Conservation (phyloP, 371 early-diverging fungal species). For the Blyttiomyces sp. region DNA sequence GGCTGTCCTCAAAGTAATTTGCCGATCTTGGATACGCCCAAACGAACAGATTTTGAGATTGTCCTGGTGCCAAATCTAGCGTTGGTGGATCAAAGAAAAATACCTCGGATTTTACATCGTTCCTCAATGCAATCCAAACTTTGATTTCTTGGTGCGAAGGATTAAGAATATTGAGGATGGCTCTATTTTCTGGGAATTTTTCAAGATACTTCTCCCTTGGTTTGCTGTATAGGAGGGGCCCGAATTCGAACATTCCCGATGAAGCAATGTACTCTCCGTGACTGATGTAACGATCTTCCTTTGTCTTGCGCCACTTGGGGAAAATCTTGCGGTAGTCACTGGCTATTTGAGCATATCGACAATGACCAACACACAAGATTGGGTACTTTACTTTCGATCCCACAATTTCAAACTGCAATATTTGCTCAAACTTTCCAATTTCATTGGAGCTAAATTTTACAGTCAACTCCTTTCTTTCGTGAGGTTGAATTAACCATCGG, state of each 20-base stretch:
- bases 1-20: constrained; percentile 45
- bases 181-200: constrained; percentile 48
- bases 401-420: constrained; percentile 42
- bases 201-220: constrained; percentile 51
- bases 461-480: constrained; percentile 45
- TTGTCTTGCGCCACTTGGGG: constrained; percentile 36
- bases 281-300: constrained; percentile 40
- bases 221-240: constrained; percentile 53
- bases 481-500: constrained; percentile 50
- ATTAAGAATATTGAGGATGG: constrained; percentile 42
- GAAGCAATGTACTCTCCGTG: constrained; percentile 45
- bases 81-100: constrained; percentile 52
- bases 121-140: constrained; percentile 37
- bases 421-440: constrained; percentile 45
- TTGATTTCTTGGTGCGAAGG: constrained; percentile 41
- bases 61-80: constrained; percentile 42
- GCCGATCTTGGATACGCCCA: constrained; percentile 51
- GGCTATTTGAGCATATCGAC: constrained; percentile 43
- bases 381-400: constrained; percentile 34
- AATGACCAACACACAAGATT: constrained; percentile 39
- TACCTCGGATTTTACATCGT: constrained; percentile 51
- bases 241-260: constrained; percentile 49
- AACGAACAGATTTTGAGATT: constrained; percentile 34
- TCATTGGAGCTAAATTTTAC: constrained; percentile 44
- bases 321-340: constrained; percentile 46